Base-by-base conservation (phyloP, 176 grass and related monocot genomes). In the Ampelocalamus luodianensis region DNA sequence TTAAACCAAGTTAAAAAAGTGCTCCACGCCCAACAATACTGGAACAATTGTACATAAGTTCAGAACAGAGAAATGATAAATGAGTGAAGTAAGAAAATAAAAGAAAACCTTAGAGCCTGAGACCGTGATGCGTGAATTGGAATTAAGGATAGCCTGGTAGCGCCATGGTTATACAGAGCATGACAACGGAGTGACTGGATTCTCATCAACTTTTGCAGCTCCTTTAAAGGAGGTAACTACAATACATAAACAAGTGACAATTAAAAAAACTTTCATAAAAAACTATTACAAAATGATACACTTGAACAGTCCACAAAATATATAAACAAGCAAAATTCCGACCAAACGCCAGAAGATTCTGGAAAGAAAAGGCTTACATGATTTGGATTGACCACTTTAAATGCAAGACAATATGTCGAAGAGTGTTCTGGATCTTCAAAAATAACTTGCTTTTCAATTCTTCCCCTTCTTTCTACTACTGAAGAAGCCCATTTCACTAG, bases 101-200 rank as follows among this genome's bases (percentile, higher is more conserved):
- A 90, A 15, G 51, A 66, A 68, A 14, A 96, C 94, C 94, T 93
- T 87, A 96, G 81, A 65, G 91, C 91, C 81, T 96, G 91, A 62
- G 94, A 96, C 73, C 94, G 85, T 29, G 94, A 96, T 72, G 91
- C 94, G 17, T 93, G 89, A 74, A 96, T 83, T 85, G 94, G 94
- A 79, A 96, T 90, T 59, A 96, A 89, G 38, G 92, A 92, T 91
- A 96, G 81, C 71, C 92, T 91, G 79, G 94, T 91, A 66, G 86
- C 88, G 37, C 83, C 68, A 72, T 92, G 90, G 80, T 92, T 90
- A 82, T 96, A 96, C 29, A 96, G 85, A 58, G 92, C 83, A 83
- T 96, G 91, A 13, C 91, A 96, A 11, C 91, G 89, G 10, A 96
- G 86, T 83, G 90, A 92, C 42, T 92, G 94, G 60, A 96, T 91